Evolutionary conservation across 139 green algal species (phyloP), one percentile per base, ranked within the genome.

Genomic region (Desmodesmus armatus): DNA sequence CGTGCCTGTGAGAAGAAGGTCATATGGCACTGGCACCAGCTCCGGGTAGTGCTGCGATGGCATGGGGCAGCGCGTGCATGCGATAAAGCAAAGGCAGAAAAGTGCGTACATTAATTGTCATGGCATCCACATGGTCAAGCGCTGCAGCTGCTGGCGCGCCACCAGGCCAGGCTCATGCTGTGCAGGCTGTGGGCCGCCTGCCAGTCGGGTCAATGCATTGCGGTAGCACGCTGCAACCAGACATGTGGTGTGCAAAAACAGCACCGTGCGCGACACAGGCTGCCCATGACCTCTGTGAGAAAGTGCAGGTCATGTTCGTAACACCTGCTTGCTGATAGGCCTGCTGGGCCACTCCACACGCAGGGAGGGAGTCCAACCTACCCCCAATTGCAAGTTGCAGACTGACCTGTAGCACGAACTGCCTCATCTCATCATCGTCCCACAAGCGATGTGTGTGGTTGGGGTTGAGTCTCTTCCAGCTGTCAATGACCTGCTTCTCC

Each of bases 21-120:
- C 49, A 66, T 47, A 73, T 5, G 76, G 76, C 1, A 33, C 55
- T 25, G 76, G 76, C 53, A 82, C 37, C 25, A 82, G 76, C 25
- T 82, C 76, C n/a, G 76, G 76, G 37, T 82, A 82, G 55, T 58
- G 41, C 37, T 71, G 76, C 25, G n/a, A n/a, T n/a, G n/a, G 35
- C 35, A 74, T 74, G 35, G 44, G 44, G 35, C 19, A 5, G 21
- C 29, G 66, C 21, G 44, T 74, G 7, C 37, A n/a, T 69, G 60
- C 60, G 21, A 11, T 25, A 7, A 69, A 33, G 6, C 60, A 69
- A 23, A 27, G n/a, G 5, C 60, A 69, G n/a, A 7, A 19, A 7
- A 21, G n/a, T n/a, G n/a, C n/a, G n/a, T n/a, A n/a, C n/a, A n/a
- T n/a, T n/a, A n/a, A n/a, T n/a, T n/a, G n/a, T n/a, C n/a, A n/a